Percentiles rank a stretch among this genome's conserved stretches.
These are phyloP conservation scores for Dissophora globulifera DNA, from an alignment of 192 early-diverging fungal genomes.

Conservation along the genomic window DNA sequence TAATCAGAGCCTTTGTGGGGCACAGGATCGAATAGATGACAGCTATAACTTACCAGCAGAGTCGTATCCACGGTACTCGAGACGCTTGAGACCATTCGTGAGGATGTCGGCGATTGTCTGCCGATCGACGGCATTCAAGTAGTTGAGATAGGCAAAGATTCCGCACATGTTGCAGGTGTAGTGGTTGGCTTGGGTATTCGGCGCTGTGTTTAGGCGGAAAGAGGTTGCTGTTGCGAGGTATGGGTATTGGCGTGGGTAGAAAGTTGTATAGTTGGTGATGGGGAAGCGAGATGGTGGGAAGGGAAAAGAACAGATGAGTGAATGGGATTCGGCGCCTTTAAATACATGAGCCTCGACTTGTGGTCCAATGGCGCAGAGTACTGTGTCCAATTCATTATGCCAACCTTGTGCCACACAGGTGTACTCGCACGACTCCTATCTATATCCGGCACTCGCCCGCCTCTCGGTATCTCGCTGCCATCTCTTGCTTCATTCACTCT, in stretches of 20 bases:
- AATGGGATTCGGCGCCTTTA: no score
- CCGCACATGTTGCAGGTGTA: slow-evolving; percentile 71
- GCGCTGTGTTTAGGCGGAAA: background rate
- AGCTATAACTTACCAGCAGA: slow-evolving; percentile 78
- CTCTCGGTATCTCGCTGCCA: no score
- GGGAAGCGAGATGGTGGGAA: slow-evolving; percentile 22
- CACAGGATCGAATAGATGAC: no score
- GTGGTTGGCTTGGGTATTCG: background rate
- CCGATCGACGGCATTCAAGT: slow-evolving; percentile 92
- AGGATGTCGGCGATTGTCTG: slow-evolving; percentile 90
- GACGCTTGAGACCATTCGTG: slow-evolving; percentile 89
- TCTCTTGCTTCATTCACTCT: no score
- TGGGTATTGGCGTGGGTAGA: background rate
- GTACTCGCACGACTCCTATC: no score
- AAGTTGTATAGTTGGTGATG: slow-evolving; percentile 9
- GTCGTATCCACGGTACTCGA: slow-evolving; percentile 99
- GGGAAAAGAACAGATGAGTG: slow-evolving; percentile 45
- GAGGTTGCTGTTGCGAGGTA: background rate
- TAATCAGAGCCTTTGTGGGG: no score
- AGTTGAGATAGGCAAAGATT: slow-evolving; percentile 86
- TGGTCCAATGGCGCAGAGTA: no score
- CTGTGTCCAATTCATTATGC: background rate
- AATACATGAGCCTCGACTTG: no score
- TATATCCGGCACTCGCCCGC: no score
- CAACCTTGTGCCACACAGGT: no score